Evolutionary conservation across 768 basidiomycete species (phyloP).

Genomic region (Kwoniella botswanensis): DNA sequence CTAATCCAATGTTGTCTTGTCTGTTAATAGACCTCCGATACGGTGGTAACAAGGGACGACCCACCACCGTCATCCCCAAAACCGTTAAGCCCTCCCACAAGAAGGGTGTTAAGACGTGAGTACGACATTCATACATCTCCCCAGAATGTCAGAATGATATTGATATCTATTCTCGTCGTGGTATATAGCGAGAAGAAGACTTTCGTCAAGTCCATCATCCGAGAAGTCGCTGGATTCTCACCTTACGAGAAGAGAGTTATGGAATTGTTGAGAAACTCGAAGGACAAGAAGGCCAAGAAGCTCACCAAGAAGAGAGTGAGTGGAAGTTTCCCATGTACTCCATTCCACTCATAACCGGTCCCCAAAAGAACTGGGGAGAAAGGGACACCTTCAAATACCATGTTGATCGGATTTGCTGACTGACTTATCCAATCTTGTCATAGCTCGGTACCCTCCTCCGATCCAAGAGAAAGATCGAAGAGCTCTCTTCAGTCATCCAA

Average conservation of each 20-base stretch:
- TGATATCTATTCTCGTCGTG: too few relatives aligned
- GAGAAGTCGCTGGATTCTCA: conserved; percentile 97
- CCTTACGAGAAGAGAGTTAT: conserved; percentile 97
- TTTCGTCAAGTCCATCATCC: conserved; percentile 89
- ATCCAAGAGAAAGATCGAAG: conserved; percentile 98
- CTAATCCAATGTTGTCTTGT: not conserved
- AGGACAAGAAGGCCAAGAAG: conserved; percentile 99
- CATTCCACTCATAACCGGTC: too few relatives aligned
- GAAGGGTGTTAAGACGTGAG: conserved; percentile 80
- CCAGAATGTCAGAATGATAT: too few relatives aligned
- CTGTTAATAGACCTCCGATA: conserved; percentile 71
- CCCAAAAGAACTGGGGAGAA: too few relatives aligned
- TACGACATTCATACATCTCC: not conserved
- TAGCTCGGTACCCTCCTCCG: conserved; percentile 97
- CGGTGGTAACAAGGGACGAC: conserved; percentile 86
- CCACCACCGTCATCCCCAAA: conserved; percentile 82
- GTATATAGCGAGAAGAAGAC: conserved; percentile 71
- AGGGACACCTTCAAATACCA: too few relatives aligned
- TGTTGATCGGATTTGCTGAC: not conserved
- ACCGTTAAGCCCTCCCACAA: conserved; percentile 79
- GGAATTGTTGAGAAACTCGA: conserved; percentile 97
- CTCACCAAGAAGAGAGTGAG: conserved; percentile 98
- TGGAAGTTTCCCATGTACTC: conserved; percentile 36
- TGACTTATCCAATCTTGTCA: not conserved
- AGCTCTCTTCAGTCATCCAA: conserved; percentile 82